Percentiles rank a stretch among this genome's conserved stretches.
Evolutionary conservation across 1,139 yeast genomes (phyloP).

Genomic region (Debaryomyces udenii): DNA sequence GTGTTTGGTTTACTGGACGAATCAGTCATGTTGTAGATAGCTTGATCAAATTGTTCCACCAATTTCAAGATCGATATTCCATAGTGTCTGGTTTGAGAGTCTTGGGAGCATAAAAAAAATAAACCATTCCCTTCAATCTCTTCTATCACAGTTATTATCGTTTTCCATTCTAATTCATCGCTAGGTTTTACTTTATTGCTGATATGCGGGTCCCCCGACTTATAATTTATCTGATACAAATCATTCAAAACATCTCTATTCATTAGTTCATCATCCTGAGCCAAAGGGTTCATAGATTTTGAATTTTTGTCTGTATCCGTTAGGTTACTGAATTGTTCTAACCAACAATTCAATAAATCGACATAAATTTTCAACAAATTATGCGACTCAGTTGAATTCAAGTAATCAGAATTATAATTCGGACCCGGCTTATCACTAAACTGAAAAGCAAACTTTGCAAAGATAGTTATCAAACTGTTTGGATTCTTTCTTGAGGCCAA

Average conservation of each 20-base stretch:
- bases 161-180: conserved; percentile 78
- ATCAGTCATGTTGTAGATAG: conserved; percentile 59
- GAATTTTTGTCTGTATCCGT: conserved; percentile 24
- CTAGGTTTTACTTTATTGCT: conserved; percentile 39
- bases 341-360: conserved; percentile 81
- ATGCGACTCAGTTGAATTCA: conserved; percentile 61
- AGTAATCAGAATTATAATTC: conserved; percentile 53
- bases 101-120: conserved; percentile 89
- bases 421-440: conserved; percentile 67
- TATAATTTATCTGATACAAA: conserved; percentile 46
- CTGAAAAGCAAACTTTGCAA: conserved; percentile 79
- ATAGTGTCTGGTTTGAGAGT: conserved; percentile 67
- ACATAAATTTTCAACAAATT: conserved; percentile 69
- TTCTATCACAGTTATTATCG: conserved; percentile 80
- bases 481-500: conserved; percentile 75
- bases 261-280: conserved; percentile 44
- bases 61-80: conserved; percentile 76
- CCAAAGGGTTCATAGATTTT: conserved; percentile 29
- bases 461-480: conserved; percentile 67
- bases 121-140: conserved; percentile 96
- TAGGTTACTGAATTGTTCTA: conserved; percentile 54
- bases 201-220: conserved; percentile 35
- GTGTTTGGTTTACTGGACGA: conserved; percentile 10
- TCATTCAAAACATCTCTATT: conserved; percentile 47
- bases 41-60: conserved; percentile 84